Percentiles rank a stretch among this genome's conserved stretches.
phyloP scores from a whole-genome alignment of 345 rosid species.

The Eucalyptus lansdowneana region DNA sequence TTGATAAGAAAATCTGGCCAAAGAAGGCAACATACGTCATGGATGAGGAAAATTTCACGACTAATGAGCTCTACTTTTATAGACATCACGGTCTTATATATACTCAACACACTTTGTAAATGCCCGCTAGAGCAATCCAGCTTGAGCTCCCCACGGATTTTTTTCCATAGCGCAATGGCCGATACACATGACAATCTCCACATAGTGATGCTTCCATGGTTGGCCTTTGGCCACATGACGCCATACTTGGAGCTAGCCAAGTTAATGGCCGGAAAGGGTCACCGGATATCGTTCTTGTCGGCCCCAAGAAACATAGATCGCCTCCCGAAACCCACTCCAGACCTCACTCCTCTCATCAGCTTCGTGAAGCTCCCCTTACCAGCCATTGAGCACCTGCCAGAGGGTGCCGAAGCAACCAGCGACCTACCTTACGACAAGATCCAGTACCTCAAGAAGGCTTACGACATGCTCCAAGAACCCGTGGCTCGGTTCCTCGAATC shows the following conservation, averaged over 20 bases:
- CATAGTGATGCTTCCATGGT: not conserved
- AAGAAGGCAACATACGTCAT: too few species aligned
- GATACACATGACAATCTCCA: too few species aligned
- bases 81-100: too few species aligned
- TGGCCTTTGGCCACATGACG: slow-evolving; percentile 14
- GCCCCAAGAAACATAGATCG: slow-evolving; percentile 2
- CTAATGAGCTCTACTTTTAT: too few species aligned
- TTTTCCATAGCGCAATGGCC: too few species aligned
- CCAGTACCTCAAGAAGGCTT: slow-evolving; percentile 12
- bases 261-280: slow-evolving; percentile 4
- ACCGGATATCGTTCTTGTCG: slow-evolving; percentile 3
- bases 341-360: not conserved
- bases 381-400: not conserved
- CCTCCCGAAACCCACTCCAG: slow-evolving; percentile 1
- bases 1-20: too few species aligned
- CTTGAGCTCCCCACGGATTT: too few species aligned
- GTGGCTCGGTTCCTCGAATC: not conserved
- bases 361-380: slow-evolving; percentile 9
- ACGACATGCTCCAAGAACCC: slow-evolving; percentile 6
- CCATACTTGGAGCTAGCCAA: slow-evolving; percentile 10
- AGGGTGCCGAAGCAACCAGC: slow-evolving; percentile 12
- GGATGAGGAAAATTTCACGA: too few species aligned
- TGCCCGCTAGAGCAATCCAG: too few species aligned
- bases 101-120: too few species aligned
- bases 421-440: slow-evolving; percentile 8